Conservation (phyloP, 2,329 filamentous ascomycete species). For the Neofusicoccum parvum region DNA sequence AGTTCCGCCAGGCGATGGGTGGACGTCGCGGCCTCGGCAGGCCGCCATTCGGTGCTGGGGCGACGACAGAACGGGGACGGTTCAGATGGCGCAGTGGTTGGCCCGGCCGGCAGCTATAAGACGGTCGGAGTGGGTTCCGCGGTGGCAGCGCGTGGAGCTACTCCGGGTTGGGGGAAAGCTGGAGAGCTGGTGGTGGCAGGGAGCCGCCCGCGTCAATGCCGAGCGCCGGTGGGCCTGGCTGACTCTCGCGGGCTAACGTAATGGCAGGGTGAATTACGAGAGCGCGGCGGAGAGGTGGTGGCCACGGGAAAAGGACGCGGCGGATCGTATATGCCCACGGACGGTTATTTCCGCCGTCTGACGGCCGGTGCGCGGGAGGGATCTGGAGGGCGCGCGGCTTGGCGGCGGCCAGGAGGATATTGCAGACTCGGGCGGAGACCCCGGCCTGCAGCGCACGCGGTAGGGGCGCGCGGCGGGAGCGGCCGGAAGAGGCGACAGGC, state of each 20-base stretch:
- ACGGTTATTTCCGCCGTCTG: slow-evolving; percentile 18
- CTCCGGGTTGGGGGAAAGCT: slow-evolving; percentile 7
- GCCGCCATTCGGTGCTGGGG: slow-evolving; percentile 32
- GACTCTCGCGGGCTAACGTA: slow-evolving; percentile 7
- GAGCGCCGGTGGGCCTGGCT: slow-evolving; percentile 15
- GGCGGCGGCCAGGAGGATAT: neutral
- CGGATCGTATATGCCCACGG: slow-evolving; percentile 12
- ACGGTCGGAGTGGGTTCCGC: slow-evolving; percentile 5
- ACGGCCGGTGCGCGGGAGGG: neutral
- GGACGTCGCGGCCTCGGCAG: slow-evolving; percentile 25
- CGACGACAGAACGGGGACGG: neutral
- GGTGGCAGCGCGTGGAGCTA: slow-evolving; percentile 1
- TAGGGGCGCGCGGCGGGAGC: slow-evolving; percentile 1
- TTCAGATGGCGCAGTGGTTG: neutral
- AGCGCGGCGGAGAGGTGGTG: neutral
- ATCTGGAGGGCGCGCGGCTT: neutral
- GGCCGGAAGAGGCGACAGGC: slow-evolving; percentile 15
- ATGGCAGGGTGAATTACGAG: neutral
- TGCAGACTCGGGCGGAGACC: neutral
- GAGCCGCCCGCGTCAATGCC: neutral
- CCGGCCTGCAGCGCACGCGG: neutral
- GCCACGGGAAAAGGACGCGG: neutral
- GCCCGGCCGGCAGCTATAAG: slow-evolving; percentile 6
- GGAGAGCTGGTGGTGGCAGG: neutral
- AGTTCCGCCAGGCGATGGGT: slow-evolving; percentile 27